Evolutionary conservation across 768 basidiomycete genomes (phyloP).

Genomic region (Mycena galopus): DNA sequence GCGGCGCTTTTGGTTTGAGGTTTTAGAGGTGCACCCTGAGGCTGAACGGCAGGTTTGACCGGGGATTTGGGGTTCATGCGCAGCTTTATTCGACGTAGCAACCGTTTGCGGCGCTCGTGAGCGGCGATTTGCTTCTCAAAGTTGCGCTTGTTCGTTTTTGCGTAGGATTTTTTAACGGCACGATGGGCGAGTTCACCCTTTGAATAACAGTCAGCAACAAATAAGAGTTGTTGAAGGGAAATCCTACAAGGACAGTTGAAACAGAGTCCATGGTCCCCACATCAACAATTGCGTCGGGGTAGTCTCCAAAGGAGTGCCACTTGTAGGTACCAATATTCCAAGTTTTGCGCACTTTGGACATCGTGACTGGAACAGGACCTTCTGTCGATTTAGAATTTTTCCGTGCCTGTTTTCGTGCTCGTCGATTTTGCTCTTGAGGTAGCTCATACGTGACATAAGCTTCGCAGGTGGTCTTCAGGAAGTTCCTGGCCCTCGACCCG

Average conservation of each 20-base stretch:
- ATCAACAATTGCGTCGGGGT: constrained; percentile 23
- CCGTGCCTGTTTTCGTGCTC: background rate
- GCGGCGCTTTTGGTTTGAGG: background rate
- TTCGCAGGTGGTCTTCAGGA: background rate
- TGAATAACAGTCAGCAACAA: background rate
- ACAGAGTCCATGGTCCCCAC: constrained; percentile 43
- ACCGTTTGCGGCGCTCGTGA: constrained; percentile 3
- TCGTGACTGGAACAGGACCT: background rate
- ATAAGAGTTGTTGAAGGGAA: background rate
- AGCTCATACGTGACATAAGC: constrained; percentile 39
- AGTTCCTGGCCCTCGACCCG: background rate
- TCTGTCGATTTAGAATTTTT: background rate
- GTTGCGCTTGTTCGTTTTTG: constrained; percentile 42
- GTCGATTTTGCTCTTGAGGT: constrained; percentile 31
- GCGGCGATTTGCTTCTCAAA: constrained; percentile 39
- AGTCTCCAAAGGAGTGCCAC: constrained; percentile 40
- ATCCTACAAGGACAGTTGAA: constrained; percentile 41
- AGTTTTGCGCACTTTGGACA: background rate
- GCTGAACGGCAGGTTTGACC: background rate
- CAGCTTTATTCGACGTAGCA: background rate
- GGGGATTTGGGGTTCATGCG: background rate
- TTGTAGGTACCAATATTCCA: constrained; percentile 41
- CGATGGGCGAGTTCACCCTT: constrained; percentile 52
- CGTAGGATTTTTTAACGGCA: constrained; percentile 44
- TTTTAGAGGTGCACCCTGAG: background rate